Evolutionary conservation across 1,284 basidiomycete species (phyloP).

Genomic region (Sphagnurus paluster): DNA sequence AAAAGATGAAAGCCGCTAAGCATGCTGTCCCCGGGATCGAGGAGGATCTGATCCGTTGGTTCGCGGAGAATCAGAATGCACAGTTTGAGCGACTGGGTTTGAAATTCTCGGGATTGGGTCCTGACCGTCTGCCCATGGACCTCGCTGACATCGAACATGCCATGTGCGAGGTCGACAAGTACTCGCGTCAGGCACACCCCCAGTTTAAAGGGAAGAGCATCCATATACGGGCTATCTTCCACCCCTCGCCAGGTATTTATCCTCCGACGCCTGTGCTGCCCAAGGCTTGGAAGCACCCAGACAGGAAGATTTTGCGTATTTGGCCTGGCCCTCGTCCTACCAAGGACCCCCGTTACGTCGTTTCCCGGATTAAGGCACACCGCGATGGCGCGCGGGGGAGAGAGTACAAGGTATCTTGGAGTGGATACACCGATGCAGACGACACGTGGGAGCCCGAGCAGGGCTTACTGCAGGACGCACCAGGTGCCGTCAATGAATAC

Average conservation of each 20-base stretch:
- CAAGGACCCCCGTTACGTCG: slow-evolving; percentile 41
- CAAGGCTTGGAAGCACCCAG: slow-evolving; percentile 49
- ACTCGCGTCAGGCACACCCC: slow-evolving; percentile 48
- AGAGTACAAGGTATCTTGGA: slow-evolving; percentile 60
- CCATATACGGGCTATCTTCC: slow-evolving; percentile 33
- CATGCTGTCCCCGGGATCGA: slow-evolving; percentile 36
- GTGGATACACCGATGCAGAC: slow-evolving; percentile 53
- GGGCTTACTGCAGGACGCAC: slow-evolving; percentile 48
- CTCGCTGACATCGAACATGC: slow-evolving; percentile 68
- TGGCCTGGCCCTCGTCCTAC: slow-evolving; percentile 34
- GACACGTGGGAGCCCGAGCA: slow-evolving; percentile 64
- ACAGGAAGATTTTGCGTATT: slow-evolving; percentile 37
- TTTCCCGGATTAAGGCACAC: slow-evolving; percentile 40
- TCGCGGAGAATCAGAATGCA: slow-evolving; percentile 49
- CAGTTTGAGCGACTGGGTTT: slow-evolving; percentile 56
- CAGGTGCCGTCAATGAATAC: slow-evolving; percentile 39
- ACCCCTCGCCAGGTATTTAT: slow-evolving; percentile 21
- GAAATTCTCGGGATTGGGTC: slow-evolving; percentile 47
- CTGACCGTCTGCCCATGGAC: slow-evolving; percentile 43
- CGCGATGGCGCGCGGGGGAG: slow-evolving; percentile 31
- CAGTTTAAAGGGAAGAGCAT: slow-evolving; percentile 34
- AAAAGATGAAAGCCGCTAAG: slow-evolving; percentile 30
- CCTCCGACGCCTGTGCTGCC: slow-evolving; percentile 40
- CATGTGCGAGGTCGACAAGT: slow-evolving; percentile 69
- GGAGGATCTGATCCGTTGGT: slow-evolving; percentile 56